Evolutionary conservation across 2,329 filamentous ascomycete genomes (phyloP).

Genomic region (Talaromyces sp.): DNA sequence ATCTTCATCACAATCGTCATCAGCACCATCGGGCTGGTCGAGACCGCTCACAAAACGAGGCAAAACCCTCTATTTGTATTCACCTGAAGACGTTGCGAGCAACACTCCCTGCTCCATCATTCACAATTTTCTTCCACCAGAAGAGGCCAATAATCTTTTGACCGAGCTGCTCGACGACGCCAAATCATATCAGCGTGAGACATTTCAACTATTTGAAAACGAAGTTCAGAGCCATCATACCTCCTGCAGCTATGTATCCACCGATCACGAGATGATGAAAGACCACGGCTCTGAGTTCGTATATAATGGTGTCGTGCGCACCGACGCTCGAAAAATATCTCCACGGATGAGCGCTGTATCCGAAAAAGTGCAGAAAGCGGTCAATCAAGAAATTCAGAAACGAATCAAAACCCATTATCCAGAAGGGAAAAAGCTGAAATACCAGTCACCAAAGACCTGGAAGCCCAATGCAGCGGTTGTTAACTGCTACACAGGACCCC

Average conservation of each 20-base stretch:
- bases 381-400: constrained; percentile 69
- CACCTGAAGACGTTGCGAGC: constrained; percentile 70
- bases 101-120: constrained; percentile 89
- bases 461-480: constrained; percentile 85
- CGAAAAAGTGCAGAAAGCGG: constrained; percentile 62
- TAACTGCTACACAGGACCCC: constrained; percentile 81
- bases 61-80: constrained; percentile 75
- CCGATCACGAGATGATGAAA: constrained; percentile 56
- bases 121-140: constrained; percentile 74
- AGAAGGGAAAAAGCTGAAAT: constrained; percentile 63
- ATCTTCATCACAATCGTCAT: constrained; percentile 23
- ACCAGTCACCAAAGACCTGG: constrained; percentile 71
- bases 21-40: constrained; percentile 1
- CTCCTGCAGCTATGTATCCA: constrained; percentile 75
- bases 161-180: constrained; percentile 70
- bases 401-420: constrained; percentile 67
- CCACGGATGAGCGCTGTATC: constrained; percentile 68
- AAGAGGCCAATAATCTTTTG: constrained; percentile 68
- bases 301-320: constrained; percentile 74
- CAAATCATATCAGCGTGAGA: constrained; percentile 61
- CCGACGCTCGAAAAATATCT: constrained; percentile 69
- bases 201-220: constrained; percentile 83
- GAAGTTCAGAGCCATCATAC: constrained; percentile 83
- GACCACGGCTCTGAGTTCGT: constrained; percentile 72
- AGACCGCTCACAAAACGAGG: constrained; percentile 65